phyloP scores from a whole-genome alignment of 495 filamentous ascomycete species.

The Hypoxylon fragiforme region DNA sequence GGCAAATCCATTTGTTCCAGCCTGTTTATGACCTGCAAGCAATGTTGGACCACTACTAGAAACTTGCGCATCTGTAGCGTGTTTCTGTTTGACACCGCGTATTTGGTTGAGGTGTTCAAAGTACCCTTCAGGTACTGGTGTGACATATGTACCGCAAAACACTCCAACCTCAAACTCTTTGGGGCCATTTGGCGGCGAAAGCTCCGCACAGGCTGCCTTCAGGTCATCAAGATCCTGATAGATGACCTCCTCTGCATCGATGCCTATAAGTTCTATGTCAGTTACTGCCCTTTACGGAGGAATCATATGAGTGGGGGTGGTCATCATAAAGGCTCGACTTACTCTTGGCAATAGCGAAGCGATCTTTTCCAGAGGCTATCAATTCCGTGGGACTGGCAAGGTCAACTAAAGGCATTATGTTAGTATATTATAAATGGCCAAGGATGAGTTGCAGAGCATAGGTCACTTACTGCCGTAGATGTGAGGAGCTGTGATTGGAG shows the following conservation, averaged over 20 bases:
- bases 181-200: conserved; percentile 57
- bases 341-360: conserved; percentile 15
- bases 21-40: conserved; percentile 6
- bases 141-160: conserved; percentile 90
- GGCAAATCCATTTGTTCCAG: conserved; percentile 9
- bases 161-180: conserved; percentile 89
- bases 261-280: conserved; percentile 54
- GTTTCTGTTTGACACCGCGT: conserved; percentile 25
- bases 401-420: conserved; percentile 57
- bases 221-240: conserved; percentile 87
- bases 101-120: conserved; percentile 76
- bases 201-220: conserved; percentile 75
- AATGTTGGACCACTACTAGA: conserved; percentile 24
- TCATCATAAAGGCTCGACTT: neutral
- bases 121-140: conserved; percentile 79
- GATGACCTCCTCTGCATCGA: conserved; percentile 89
- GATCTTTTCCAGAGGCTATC: conserved; percentile 35
- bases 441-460: neutral
- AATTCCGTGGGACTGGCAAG: conserved; percentile 62
- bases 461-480: conserved; percentile 41
- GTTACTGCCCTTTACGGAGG: conserved; percentile 4
- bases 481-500: conserved; percentile 72
- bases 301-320: neutral
- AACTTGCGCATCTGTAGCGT: conserved; percentile 16
- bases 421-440: neutral